These are phyloP conservation scores for Alternaria triticimaculans DNA, from an alignment of 2,329 filamentous ascomycete species.

Conservation along the genomic window DNA sequence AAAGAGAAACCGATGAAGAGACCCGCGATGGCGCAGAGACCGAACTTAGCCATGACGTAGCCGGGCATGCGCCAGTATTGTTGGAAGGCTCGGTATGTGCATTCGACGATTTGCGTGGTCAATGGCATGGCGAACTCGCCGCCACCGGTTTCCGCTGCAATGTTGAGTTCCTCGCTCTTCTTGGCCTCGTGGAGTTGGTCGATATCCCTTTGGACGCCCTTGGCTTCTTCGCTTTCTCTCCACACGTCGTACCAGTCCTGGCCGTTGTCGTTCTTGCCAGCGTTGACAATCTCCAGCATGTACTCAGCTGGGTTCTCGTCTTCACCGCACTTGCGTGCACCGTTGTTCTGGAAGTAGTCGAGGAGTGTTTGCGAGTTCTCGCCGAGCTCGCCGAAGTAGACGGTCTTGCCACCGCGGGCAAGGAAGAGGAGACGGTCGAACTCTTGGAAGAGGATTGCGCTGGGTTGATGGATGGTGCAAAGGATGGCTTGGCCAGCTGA, in stretches of 20 bases:
- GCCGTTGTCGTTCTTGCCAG: conserved; percentile 38
- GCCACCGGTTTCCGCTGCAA: conserved; percentile 43
- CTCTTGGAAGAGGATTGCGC: conserved; percentile 53
- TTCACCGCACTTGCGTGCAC: conserved; percentile 64
- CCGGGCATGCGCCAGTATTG: conserved; percentile 56
- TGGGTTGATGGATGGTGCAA: conserved; percentile 57
- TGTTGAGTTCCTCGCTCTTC: conserved; percentile 30
- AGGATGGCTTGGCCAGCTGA: conserved; percentile 54
- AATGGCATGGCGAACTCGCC: conserved; percentile 55
- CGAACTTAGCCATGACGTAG: conserved; percentile 49
- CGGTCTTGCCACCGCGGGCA: conserved; percentile 52
- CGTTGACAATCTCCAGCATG: conserved; percentile 65
- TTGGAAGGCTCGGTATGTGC: conserved; percentile 53
- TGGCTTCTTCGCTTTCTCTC: conserved; percentile 33
- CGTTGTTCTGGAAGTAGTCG: conserved; percentile 67
- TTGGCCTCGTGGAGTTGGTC: conserved; percentile 50
- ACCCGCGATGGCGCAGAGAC: conserved; percentile 33
- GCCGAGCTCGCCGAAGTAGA: conserved; percentile 58
- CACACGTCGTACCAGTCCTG: conserved; percentile 53
- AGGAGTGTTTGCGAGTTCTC: conserved; percentile 50
- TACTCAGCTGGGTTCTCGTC: conserved; percentile 78
- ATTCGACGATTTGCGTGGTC: conserved; percentile 39
- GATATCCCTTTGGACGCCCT: conserved; percentile 46
- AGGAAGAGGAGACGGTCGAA: conserved; percentile 56
- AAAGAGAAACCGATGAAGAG: conserved; percentile 53